Evolutionary conservation across 116 monocot genomes (phyloP).

Genomic region (Posidonia oceanica): DNA sequence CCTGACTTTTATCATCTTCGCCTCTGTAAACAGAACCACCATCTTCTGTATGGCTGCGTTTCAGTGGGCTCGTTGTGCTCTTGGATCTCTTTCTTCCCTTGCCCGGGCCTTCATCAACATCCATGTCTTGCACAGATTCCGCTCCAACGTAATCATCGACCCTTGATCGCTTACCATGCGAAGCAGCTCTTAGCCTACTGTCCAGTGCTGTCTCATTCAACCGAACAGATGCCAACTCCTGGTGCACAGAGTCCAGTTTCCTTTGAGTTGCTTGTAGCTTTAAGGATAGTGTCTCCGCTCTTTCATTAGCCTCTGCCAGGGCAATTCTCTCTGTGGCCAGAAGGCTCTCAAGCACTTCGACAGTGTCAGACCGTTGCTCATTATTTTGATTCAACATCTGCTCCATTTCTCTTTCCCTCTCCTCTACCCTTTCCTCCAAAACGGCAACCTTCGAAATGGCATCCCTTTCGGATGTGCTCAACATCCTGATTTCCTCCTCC

Average conservation of each 20-base stretch:
- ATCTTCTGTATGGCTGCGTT: constrained; percentile 34
- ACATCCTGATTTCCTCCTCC: constrained; percentile 30
- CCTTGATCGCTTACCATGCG: constrained; percentile 61
- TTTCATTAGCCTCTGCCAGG: constrained; percentile 60
- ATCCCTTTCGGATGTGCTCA: constrained; percentile 40
- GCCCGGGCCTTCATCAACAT: constrained; percentile 19
- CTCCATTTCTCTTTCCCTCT: constrained; percentile 77
- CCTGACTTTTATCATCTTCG: constrained; percentile 29
- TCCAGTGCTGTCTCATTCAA: constrained; percentile 71
- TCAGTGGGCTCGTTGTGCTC: constrained; percentile 45
- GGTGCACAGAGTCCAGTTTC: constrained; percentile 69
- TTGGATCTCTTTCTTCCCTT: constrained; percentile 51
- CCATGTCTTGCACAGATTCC: constrained; percentile 69
- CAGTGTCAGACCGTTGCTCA: constrained; percentile 77
- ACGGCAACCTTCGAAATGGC: constrained; percentile 40
- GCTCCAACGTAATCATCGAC: constrained; percentile 30
- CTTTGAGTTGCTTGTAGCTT: constrained; percentile 86
- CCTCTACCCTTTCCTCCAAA: constrained; percentile 63
- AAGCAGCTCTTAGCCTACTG: constrained; percentile 43
- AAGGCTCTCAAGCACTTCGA: constrained; percentile 72
- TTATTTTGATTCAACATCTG: constrained; percentile 59
- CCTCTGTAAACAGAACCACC: constrained; percentile 59
- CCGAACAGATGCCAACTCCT: constrained; percentile 63
- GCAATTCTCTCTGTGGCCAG: constrained; percentile 72
- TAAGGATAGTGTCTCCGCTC: constrained; percentile 76